Percentiles rank a stretch among this genome's conserved stretches.
These are phyloP conservation scores for Termitomyces sp. DNA, from an alignment of 768 basidiomycete species.

Conservation along the genomic window DNA sequence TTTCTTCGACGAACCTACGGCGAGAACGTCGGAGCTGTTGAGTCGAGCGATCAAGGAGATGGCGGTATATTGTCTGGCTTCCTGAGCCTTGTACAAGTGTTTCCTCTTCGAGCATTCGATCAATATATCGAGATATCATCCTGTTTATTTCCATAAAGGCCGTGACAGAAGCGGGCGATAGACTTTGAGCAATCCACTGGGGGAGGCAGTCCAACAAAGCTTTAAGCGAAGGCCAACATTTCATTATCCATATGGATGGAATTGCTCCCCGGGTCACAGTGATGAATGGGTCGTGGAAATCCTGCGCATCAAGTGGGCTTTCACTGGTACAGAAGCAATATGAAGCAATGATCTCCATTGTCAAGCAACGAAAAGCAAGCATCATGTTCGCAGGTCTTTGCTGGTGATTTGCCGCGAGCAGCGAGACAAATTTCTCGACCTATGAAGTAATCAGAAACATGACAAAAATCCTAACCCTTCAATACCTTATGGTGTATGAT, in stretches of 20 bases:
- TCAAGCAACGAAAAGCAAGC: constrained; percentile 38
- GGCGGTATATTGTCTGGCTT: constrained; percentile 20
- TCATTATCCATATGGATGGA: constrained; percentile 28
- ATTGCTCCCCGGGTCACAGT: constrained; percentile 27
- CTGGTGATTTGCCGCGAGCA: constrained; percentile 15
- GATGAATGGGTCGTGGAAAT: constrained; percentile 34
- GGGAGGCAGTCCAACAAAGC: constrained; percentile 14
- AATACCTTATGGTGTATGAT: constrained; percentile 29
- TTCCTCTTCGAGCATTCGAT: constrained; percentile 14
- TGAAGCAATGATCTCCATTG: constrained; percentile 40
- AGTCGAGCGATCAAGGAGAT: constrained; percentile 17
- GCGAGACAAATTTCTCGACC: constrained; percentile 29
- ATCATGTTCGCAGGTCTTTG: constrained; percentile 30
- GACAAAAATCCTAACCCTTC: background rate
- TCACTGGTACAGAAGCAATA: constrained; percentile 36
- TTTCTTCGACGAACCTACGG: constrained; percentile 28
- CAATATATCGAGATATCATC: constrained; percentile 14
- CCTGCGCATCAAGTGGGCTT: constrained; percentile 27
- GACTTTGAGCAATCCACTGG: constrained; percentile 4
- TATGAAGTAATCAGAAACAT: constrained; percentile 12
- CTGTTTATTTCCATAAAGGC: constrained; percentile 12
- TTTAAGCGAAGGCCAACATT: constrained; percentile 29
- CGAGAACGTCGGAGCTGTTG: constrained; percentile 8
- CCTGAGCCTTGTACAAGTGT: constrained; percentile 9
- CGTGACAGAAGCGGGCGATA: constrained; percentile 9